Evolutionary conservation across 2,329 filamentous ascomycete genomes (phyloP).

Genomic region (Bertia moriformis): DNA sequence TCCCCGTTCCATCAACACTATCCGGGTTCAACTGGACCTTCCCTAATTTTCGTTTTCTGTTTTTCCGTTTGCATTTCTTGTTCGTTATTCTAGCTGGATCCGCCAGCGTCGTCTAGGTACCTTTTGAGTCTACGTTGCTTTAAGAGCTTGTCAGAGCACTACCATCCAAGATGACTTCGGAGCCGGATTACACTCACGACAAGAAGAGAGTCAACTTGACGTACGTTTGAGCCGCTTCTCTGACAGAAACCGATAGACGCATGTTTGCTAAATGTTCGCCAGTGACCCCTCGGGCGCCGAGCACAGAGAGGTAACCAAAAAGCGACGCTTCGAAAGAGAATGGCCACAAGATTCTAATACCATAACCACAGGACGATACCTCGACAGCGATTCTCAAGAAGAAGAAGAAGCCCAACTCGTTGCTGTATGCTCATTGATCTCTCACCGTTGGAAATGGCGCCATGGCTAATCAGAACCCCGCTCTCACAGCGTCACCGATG

Average conservation of each 20-base stretch:
- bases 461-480: slow-evolving; percentile 6
- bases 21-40: background rate
- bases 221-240: slow-evolving; percentile 32
- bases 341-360: slow-evolving; percentile 19
- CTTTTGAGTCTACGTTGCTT: slow-evolving; percentile 1
- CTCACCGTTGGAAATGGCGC: background rate
- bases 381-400: slow-evolving; percentile 97
- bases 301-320: slow-evolving; percentile 71
- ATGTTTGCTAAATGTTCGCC: too few species aligned
- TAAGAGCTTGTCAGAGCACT: slow-evolving; percentile 1
- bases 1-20: background rate
- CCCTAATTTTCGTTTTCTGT: background rate
- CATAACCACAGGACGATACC: slow-evolving; percentile 64
- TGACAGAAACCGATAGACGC: too few species aligned
- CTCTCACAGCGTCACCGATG: slow-evolving; percentile 73
- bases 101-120: background rate
- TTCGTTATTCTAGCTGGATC: background rate
- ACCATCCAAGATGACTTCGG: slow-evolving; percentile 50
- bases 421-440: slow-evolving; percentile 55
- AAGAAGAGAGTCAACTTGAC: slow-evolving; percentile 75
- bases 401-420: slow-evolving; percentile 99
- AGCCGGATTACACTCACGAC: slow-evolving; percentile 45
- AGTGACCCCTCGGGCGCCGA: slow-evolving; percentile 85
- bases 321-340: too few species aligned
- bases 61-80: too few species aligned